Evolutionary conservation across 257 asterid species (phyloP).

Genomic region (Buddleja alternifolia): DNA sequence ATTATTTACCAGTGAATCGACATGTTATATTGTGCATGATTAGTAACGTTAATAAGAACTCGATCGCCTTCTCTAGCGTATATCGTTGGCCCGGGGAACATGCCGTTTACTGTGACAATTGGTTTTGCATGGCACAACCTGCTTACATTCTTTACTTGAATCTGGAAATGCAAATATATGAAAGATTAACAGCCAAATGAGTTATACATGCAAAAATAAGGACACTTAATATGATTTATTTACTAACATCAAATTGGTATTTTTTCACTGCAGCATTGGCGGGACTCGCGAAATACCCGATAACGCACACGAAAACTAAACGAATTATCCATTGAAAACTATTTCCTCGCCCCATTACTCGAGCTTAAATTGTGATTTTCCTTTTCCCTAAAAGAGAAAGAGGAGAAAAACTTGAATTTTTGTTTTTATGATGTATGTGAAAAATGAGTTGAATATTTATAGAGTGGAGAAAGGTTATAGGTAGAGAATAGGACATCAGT

Average conservation of each 20-base stretch:
- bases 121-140: conserved; percentile 59
- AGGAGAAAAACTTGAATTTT: background rate
- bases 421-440: background rate
- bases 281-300: conserved; percentile 28
- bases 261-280: conserved; percentile 43
- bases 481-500: conserved; percentile 40
- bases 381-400: background rate
- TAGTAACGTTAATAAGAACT: conserved; percentile 46
- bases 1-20: conserved; percentile 62
- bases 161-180: conserved; percentile 26
- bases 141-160: conserved; percentile 50
- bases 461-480: conserved; percentile 28
- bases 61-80: conserved; percentile 63
- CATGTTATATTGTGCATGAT: conserved; percentile 53
- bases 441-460: conserved; percentile 18
- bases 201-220: background rate
- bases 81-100: conserved; percentile 62
- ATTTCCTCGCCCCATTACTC: conserved; percentile 25
- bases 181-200: background rate
- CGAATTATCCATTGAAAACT: background rate
- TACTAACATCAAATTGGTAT: conserved; percentile 46
- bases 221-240: background rate
- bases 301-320: conserved; percentile 24
- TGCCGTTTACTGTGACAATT: conserved; percentile 58
- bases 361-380: background rate